A percentile compares a stretch with the other conserved stretches of the same genome.
Evolutionary conservation across 2,329 filamentous ascomycete species (phyloP).

Genomic region (Aspergillus fumigatus): DNA sequence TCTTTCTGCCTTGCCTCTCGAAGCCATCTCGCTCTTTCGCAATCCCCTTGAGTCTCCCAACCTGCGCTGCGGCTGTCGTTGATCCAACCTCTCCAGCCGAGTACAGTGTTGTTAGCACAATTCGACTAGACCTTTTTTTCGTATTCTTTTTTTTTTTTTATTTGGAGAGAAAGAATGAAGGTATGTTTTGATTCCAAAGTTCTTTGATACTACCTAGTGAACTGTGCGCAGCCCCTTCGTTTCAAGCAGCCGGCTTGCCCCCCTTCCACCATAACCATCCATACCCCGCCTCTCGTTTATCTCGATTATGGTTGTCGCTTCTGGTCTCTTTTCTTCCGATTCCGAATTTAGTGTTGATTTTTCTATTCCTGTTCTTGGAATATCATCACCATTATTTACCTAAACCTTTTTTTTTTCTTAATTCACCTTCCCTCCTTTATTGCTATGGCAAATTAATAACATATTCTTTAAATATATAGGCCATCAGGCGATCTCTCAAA

Average conservation of each 20-base stretch:
- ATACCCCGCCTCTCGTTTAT: conserved; percentile 13
- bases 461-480: conserved; percentile 44
- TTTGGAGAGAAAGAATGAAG: conserved; percentile 17
- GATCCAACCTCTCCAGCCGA: conserved; percentile 1
- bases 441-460: conserved; percentile 1
- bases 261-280: not conserved
- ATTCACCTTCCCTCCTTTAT: not conserved
- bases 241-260: not conserved
- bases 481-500: conserved; percentile 83
- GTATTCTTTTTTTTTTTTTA: not conserved
- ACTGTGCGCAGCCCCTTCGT: conserved; percentile 3
- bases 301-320: conserved; percentile 16
- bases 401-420: not conserved
- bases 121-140: too few relatives aligned
- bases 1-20: conserved; percentile 1
- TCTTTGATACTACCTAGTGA: not conserved
- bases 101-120: not conserved
- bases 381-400: not conserved
- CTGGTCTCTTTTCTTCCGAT: conserved; percentile 1
- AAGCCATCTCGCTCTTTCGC: not conserved
- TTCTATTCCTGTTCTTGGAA: not conserved
- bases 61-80: conserved; percentile 2
- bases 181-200: conserved; percentile 9
- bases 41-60: not conserved
- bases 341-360: conserved; percentile 1